Conservation (phyloP, 441 rosid species). For the Populus hybrid region DNA sequence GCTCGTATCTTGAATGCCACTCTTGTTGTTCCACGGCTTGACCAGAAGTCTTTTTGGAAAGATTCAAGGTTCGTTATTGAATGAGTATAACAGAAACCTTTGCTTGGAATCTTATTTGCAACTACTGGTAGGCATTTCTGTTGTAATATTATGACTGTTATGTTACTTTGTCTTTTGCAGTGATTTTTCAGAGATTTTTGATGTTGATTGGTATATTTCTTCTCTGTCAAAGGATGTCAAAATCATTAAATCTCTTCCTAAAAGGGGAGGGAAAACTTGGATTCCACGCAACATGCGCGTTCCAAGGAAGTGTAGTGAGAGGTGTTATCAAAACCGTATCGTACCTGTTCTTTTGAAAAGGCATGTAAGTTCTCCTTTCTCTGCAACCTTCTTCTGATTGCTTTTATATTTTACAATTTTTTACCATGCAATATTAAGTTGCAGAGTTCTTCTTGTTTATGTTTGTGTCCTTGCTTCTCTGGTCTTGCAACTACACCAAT, state of each 20-base stretch:
- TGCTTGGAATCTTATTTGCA: neutral
- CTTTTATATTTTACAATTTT: neutral
- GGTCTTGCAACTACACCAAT: neutral
- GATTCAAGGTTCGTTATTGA: constrained; percentile 71
- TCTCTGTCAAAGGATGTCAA: constrained; percentile 78
- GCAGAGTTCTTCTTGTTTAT: neutral
- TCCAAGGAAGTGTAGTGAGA: constrained; percentile 88
- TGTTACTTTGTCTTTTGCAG: constrained; percentile 36
- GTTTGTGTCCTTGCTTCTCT: neutral
- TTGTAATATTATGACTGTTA: constrained; percentile 11
- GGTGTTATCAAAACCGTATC: constrained; percentile 73
- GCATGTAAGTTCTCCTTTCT: constrained; percentile 81
- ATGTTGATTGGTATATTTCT: constrained; percentile 70
- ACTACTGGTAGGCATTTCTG: constrained; percentile 5
- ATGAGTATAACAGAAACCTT: constrained; percentile 13
- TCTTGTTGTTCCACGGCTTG: constrained; percentile 91
- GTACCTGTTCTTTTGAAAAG: constrained; percentile 87
- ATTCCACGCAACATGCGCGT: constrained; percentile 67
- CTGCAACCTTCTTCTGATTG: constrained; percentile 16
- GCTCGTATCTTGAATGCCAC: constrained; percentile 93
- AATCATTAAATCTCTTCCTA: constrained; percentile 73
- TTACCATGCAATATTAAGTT: neutral
- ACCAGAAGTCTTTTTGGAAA: constrained; percentile 96
- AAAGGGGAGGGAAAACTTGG: constrained; percentile 62
- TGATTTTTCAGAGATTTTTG: constrained; percentile 77